Evolutionary conservation across 805 yeast genomes (phyloP).

Genomic region (Komagataella pastoris): DNA sequence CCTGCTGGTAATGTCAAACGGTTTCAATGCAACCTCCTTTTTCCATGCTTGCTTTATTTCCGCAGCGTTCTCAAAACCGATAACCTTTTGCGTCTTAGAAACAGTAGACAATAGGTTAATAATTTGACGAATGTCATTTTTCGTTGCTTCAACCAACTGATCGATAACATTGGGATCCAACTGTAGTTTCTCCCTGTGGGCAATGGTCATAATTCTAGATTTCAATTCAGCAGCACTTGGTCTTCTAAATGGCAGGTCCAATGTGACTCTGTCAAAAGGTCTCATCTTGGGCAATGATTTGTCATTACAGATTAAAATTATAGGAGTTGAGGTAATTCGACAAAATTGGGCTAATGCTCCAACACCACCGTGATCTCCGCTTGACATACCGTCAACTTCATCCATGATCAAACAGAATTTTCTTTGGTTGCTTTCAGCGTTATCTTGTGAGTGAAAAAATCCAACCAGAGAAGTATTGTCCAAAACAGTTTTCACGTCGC

Average conservation of each 20-base stretch:
- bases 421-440: conserved; percentile 25
- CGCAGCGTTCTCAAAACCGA: conserved; percentile 52
- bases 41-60: conserved; percentile 64
- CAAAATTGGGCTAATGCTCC: conserved; percentile 87
- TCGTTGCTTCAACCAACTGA: conserved; percentile 71
- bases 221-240: conserved; percentile 76
- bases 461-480: conserved; percentile 79
- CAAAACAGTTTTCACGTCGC: conserved; percentile 55
- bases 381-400: conserved; percentile 98
- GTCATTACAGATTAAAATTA: conserved; percentile 90
- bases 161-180: conserved; percentile 73
- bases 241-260: conserved; percentile 75
- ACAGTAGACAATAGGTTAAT: conserved; percentile 81
- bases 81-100: conserved; percentile 52
- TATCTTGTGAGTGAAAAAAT: conserved; percentile 31
- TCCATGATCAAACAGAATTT: conserved; percentile 87
- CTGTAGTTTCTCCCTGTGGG: conserved; percentile 70
- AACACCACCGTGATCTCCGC: conserved; percentile 98
- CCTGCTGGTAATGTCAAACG: conserved; percentile 76
- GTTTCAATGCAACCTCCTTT: conserved; percentile 80
- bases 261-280: conserved; percentile 76
- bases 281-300: conserved; percentile 89
- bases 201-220: conserved; percentile 81
- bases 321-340: conserved; percentile 73
- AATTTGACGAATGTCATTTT: conserved; percentile 89